phyloP scores from a whole-genome alignment of 345 rosid genomes.

The Citrus unshiu region DNA sequence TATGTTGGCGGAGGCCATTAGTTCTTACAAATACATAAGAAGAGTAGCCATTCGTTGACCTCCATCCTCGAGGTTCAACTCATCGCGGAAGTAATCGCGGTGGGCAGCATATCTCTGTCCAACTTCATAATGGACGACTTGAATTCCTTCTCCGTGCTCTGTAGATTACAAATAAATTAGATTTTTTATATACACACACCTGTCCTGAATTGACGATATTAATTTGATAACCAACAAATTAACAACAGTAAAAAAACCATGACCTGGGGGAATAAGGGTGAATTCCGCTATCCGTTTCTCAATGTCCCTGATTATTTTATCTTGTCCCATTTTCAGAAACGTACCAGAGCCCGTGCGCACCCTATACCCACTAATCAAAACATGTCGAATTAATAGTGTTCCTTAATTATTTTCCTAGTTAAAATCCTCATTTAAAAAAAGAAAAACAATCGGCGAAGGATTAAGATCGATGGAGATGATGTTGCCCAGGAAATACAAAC shows the following conservation, averaged over 20 bases:
- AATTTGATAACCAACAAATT: background rate
- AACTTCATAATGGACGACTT: slow-evolving; percentile 79
- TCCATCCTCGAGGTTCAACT: slow-evolving; percentile 79
- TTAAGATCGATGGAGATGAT: background rate
- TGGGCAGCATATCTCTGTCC: slow-evolving; percentile 93
- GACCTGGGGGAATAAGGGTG: slow-evolving; percentile 77
- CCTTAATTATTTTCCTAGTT: background rate
- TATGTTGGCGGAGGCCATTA: background rate
- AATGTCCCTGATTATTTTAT: slow-evolving; percentile 51
- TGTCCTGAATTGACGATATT: background rate
- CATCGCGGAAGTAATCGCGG: slow-evolving; percentile 85
- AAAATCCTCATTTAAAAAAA: too few species aligned
- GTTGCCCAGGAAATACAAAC: slow-evolving; percentile 26
- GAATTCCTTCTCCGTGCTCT: slow-evolving; percentile 96
- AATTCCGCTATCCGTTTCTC: slow-evolving; percentile 92
- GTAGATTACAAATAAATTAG: slow-evolving; percentile 15
- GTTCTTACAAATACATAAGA: slow-evolving; percentile 87
- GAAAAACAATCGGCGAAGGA: background rate
- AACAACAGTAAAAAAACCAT: background rate
- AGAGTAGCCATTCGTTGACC: slow-evolving; percentile 90
- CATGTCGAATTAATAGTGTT: background rate
- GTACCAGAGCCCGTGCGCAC: slow-evolving; percentile 2
- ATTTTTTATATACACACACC: background rate
- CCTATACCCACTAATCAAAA: too few species aligned
- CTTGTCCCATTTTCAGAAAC: slow-evolving; percentile 73